Conservation (phyloP, 257 asterid genomes). For the Henckelia pumila region DNA sequence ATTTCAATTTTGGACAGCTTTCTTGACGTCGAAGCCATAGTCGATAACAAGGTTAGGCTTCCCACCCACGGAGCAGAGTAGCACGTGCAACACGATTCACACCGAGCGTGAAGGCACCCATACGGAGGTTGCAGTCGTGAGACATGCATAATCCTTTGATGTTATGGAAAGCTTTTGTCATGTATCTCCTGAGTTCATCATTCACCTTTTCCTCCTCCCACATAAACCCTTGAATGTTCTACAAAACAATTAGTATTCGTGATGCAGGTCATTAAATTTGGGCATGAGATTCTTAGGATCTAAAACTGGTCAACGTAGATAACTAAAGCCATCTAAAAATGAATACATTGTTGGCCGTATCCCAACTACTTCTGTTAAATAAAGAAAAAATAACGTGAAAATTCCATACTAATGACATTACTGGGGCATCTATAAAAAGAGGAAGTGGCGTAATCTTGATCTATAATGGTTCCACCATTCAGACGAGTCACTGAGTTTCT, state of each 20-base stretch:
- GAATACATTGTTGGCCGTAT: not conserved
- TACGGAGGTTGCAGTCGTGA: slow-evolving; percentile 75
- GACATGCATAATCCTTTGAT: slow-evolving; percentile 64
- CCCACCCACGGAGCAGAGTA: slow-evolving; percentile 79
- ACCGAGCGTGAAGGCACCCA: slow-evolving; percentile 88
- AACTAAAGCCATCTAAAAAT: not conserved
- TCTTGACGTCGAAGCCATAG: slow-evolving; percentile 10
- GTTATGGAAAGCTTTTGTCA: slow-evolving; percentile 68
- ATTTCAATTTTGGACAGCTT: not conserved
- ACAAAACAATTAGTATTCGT: slow-evolving; percentile 21
- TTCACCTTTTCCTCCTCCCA: too few relatives aligned
- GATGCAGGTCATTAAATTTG: not conserved
- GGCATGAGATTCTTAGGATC: too few relatives aligned
- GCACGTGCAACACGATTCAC: slow-evolving; percentile 91
- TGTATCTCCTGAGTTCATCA: slow-evolving; percentile 66
- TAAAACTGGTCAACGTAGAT: not conserved
- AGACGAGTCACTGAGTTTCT: not conserved
- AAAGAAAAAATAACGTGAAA: not conserved
- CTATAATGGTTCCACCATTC: not conserved
- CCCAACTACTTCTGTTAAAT: not conserved
- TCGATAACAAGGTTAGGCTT: slow-evolving; percentile 43
- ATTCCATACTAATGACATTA: too few relatives aligned
- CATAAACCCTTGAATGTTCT: slow-evolving; percentile 95
- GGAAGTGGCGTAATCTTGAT: not conserved
- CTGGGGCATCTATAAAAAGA: too few relatives aligned